phyloP scores from a whole-genome alignment of 495 filamentous ascomycete genomes.

The Xylona heveae region DNA sequence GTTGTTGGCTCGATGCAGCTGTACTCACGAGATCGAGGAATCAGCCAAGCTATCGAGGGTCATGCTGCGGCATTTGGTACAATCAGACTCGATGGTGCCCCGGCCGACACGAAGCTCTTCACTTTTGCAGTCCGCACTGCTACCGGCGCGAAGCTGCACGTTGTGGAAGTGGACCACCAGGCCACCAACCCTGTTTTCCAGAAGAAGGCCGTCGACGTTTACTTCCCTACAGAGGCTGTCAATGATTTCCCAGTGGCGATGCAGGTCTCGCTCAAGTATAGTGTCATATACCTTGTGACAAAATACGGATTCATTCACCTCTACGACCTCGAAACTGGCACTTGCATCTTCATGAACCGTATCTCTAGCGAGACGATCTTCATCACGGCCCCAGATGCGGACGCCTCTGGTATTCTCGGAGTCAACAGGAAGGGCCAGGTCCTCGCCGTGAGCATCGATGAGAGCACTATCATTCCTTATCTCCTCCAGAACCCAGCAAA shows the following conservation, averaged over 20 bases:
- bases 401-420: conserved; percentile 72
- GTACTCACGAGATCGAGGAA: conserved; percentile 83
- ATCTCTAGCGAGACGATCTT: conserved; percentile 99
- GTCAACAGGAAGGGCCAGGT: conserved; percentile 97
- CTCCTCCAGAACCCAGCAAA: conserved; percentile 90
- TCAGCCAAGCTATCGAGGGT: conserved; percentile 95
- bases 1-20: conserved; percentile 93
- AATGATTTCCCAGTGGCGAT: conserved; percentile 98
- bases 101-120: conserved; percentile 84
- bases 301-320: conserved; percentile 99
- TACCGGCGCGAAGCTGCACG: conserved; percentile 84
- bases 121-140: conserved; percentile 82
- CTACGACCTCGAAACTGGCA: conserved; percentile 88
- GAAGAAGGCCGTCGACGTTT: conserved; percentile 94
- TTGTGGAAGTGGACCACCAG: conserved; percentile 92
- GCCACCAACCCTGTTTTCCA: conserved; percentile 65
- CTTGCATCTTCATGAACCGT: conserved; percentile 99
- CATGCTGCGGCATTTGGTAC: conserved; percentile 92
- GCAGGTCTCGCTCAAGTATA: conserved; percentile 90
- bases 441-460: conserved; percentile 77
- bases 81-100: conserved; percentile 67
- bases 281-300: conserved; percentile 87
- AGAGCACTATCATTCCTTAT: conserved; percentile 77
- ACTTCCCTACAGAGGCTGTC: conserved; percentile 83
- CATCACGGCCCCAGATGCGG: conserved; percentile 67